These are phyloP conservation scores for Paramecium octaurelia DNA, from an alignment of 73 alveolate genomes.

Conservation along the genomic window DNA sequence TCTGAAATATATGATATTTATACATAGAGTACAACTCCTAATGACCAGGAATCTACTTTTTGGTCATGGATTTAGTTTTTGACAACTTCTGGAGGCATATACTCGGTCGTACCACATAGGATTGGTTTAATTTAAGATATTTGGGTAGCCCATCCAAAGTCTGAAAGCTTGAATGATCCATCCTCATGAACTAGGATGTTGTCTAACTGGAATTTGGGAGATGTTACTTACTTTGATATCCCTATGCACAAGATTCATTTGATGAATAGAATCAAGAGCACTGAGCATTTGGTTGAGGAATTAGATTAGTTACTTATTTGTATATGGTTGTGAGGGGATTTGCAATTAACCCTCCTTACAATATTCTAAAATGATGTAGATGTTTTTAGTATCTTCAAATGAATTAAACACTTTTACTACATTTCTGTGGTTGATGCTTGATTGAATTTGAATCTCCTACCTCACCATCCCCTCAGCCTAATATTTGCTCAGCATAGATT, in stretches of 20 bases:
- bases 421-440: not conserved
- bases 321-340: not conserved
- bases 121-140: not conserved
- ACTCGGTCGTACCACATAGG: constrained; percentile 77
- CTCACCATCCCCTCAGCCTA: not conserved
- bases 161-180: not conserved
- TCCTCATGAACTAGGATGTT: constrained; percentile 1
- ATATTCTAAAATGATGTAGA: not conserved
- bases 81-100: constrained; percentile 93
- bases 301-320: not conserved
- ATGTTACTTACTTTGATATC: constrained; percentile 5
- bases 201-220: not conserved
- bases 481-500: not conserved
- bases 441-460: constrained; percentile 10
- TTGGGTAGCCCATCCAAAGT: constrained; percentile 31
- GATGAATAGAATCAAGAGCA: not conserved
- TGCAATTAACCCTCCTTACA: not conserved
- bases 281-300: not conserved
- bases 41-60: constrained; percentile 81
- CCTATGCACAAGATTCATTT: constrained; percentile 6
- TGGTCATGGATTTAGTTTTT: constrained; percentile 65
- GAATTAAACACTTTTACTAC: not conserved
- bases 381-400: not conserved
- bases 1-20: not conserved
- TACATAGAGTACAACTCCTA: constrained; percentile 78